Evolutionary conservation across 352 stramenopile species (phyloP).

Genomic region (Phytophthora idaei): DNA sequence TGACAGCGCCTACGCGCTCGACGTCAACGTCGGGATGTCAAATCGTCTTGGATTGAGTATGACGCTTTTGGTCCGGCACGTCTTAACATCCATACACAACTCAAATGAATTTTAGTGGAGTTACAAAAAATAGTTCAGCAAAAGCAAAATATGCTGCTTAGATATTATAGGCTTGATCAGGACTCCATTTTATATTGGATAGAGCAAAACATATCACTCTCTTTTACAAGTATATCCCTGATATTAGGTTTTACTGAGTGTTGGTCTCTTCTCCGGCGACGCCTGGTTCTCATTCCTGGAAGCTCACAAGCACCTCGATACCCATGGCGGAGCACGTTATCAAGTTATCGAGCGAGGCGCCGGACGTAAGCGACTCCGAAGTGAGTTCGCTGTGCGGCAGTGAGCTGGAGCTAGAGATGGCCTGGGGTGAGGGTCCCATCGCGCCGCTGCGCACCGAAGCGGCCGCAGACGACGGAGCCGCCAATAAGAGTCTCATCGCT

Average conservation of each 20-base stretch:
- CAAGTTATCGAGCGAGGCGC: slow-evolving; percentile 20
- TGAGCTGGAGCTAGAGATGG: slow-evolving; percentile 79
- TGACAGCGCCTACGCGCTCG: slow-evolving; percentile 27
- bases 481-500: slow-evolving; percentile 26
- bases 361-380: slow-evolving; percentile 67
- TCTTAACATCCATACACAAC: background rate
- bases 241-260: slow-evolving; percentile 17
- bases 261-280: slow-evolving; percentile 24
- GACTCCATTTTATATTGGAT: too few relatives aligned
- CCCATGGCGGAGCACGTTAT: slow-evolving; percentile 31
- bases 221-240: background rate
- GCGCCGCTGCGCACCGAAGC: slow-evolving; percentile 55
- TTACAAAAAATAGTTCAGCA: background rate
- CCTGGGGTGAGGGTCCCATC: slow-evolving; percentile 78
- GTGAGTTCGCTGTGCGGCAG: slow-evolving; percentile 74
- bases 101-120: background rate
- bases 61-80: background rate
- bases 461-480: slow-evolving; percentile 6
- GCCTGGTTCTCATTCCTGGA: slow-evolving; percentile 10
- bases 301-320: slow-evolving; percentile 10
- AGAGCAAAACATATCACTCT: background rate
- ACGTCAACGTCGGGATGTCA: slow-evolving; percentile 26
- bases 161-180: too few relatives aligned
- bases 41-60: slow-evolving; percentile 15
- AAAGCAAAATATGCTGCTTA: background rate